Base-by-base conservation (phyloP, 2,329 filamentous ascomycete genomes). In the Claviceps africana region DNA sequence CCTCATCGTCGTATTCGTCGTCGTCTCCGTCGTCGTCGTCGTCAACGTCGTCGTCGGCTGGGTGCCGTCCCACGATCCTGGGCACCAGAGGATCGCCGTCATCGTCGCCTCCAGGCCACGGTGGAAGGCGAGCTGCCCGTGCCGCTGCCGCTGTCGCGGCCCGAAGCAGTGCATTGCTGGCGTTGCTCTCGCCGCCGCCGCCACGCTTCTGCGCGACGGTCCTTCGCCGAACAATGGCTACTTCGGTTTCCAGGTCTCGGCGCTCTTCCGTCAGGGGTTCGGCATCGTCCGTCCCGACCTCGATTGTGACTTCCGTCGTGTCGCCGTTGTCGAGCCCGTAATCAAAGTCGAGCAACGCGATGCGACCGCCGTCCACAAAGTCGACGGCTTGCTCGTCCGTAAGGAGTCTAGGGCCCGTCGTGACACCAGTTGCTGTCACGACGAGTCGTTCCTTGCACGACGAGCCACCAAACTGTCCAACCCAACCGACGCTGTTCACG, bases 291-390 rank as follows among this genome's bases (percentile, higher is more conserved):
- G 82, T 81, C 11, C 87, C 87, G 28, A 91, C 80, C 61, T 91
- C 86, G 50, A 93, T 83, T 1, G 75, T 82, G 43, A 86, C 67
- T 54, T 85, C 77, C 1, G 66, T 68, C 52, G 73, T 72, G 44
- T 67, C 64, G 3, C 83, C 84, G 61, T 86, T 71, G 4, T 61
- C 66, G 1, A 74, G 59, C 1, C 74, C 70, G 58, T 85, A 85
- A 56, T 83, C 78, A 64, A 91, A 91, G 64, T 91, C 86, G 45
- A 90, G 70, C 9, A 91, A 69, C 10, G 79, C 77, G 44, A 93
- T 71, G 55, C 86, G 77, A 15, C 86, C 86, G 7, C 86, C 86
- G 60, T 91, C 87, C n/a, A 87, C 77, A 56, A 87, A 86, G 60
- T 86, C 79, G 50, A 84, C 77, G 47, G 80, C 81, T 57, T 88